A percentile compares a stretch with the other conserved stretches of the same genome.
Conservation (phyloP, 371 early-diverging fungal genomes). For the Mortierella sp. region DNA sequence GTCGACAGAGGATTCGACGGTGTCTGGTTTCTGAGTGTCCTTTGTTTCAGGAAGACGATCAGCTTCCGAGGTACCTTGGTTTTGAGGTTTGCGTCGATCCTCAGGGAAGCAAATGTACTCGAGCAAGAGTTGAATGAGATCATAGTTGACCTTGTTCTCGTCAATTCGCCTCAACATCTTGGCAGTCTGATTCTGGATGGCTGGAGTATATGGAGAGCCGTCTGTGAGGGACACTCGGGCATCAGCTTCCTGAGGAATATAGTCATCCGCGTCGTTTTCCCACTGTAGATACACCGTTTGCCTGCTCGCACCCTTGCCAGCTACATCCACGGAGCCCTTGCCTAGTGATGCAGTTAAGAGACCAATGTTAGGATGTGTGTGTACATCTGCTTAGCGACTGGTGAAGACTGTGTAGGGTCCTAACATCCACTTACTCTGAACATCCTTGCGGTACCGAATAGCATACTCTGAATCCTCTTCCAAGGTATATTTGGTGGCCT, state of each 20-base stretch:
- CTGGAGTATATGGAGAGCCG: slow-evolving; percentile 29
- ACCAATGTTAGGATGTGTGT: too few species aligned
- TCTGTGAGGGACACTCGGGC: slow-evolving; percentile 24
- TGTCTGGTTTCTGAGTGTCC: too few species aligned
- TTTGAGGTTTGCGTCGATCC: slow-evolving; percentile 16
- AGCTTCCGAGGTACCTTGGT: too few species aligned
- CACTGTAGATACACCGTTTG: slow-evolving; percentile 62
- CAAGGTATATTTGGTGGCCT: slow-evolving; percentile 65
- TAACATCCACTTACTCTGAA: slow-evolving; percentile 32
- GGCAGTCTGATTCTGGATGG: slow-evolving; percentile 57
- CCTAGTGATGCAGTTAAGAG: slow-evolving; percentile 21
- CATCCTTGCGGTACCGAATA: slow-evolving; percentile 36
- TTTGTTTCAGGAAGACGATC: too few species aligned
- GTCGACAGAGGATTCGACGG: too few species aligned
- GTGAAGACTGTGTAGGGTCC: background rate
- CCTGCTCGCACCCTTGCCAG: slow-evolving; percentile 61
- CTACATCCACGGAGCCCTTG: slow-evolving; percentile 57
- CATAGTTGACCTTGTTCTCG: slow-evolving; percentile 74
- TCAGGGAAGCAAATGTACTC: slow-evolving; percentile 65
- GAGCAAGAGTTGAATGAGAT: slow-evolving; percentile 71
- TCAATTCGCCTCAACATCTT: slow-evolving; percentile 69
- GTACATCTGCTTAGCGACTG: background rate
- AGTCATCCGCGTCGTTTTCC: slow-evolving; percentile 48
- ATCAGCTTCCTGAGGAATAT: slow-evolving; percentile 33
- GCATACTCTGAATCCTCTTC: slow-evolving; percentile 72